These are phyloP conservation scores for Gyromitra esculenta DNA, from an alignment of 2,329 filamentous ascomycete species.

Conservation along the genomic window DNA sequence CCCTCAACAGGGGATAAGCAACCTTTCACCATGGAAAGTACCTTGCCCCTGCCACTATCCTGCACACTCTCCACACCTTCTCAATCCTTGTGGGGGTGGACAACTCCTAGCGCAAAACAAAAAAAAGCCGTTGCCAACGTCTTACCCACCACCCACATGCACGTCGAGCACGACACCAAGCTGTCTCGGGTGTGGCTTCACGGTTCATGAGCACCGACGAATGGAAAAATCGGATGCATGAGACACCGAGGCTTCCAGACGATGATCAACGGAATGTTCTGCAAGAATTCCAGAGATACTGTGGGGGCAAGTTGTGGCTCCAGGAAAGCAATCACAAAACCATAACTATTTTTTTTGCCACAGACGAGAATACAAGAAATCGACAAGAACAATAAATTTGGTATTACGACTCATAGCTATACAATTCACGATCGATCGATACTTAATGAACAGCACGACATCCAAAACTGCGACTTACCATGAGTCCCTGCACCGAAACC, in stretches of 20 bases:
- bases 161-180: slow-evolving; percentile 49
- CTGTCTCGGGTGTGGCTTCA: slow-evolving; percentile 54
- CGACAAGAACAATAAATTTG: slow-evolving; percentile 3
- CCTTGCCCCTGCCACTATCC: slow-evolving; percentile 43
- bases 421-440: slow-evolving; percentile 37
- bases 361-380: slow-evolving; percentile 15
- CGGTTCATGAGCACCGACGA: slow-evolving; percentile 36
- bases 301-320: slow-evolving; percentile 29
- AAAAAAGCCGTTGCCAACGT: slow-evolving; percentile 49
- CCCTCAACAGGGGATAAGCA: slow-evolving; percentile 32
- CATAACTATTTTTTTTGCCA: slow-evolving; percentile 22
- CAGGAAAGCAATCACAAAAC: slow-evolving; percentile 11
- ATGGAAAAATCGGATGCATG: slow-evolving; percentile 54
- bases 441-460: slow-evolving; percentile 21
- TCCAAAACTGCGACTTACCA: slow-evolving; percentile 21
- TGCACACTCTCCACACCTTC: slow-evolving; percentile 35
- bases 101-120: slow-evolving; percentile 38
- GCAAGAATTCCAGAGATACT: slow-evolving; percentile 43
- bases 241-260: slow-evolving; percentile 49
- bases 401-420: slow-evolving; percentile 35
- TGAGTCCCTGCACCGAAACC: slow-evolving; percentile 9
- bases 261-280: slow-evolving; percentile 52
- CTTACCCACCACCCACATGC: slow-evolving; percentile 46
- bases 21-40: slow-evolving; percentile 33
- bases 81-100: slow-evolving; percentile 14